A percentile compares a stretch with the other conserved stretches of the same genome.
phyloP scores from a whole-genome alignment of 768 basidiomycete genomes.

The Termitomyces sp. region DNA sequence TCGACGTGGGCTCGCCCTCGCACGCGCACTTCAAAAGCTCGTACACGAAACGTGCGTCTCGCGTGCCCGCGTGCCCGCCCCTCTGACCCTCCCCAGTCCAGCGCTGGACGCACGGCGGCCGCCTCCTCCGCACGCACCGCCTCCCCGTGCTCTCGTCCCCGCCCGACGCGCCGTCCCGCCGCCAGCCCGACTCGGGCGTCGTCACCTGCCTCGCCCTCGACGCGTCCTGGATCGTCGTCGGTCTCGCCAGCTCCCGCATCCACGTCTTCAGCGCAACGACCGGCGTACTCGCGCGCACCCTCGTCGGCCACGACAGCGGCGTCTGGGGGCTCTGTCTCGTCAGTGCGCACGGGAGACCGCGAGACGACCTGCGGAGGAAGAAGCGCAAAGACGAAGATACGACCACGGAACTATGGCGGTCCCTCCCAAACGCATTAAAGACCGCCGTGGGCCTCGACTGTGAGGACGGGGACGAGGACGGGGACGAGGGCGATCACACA shows the following conservation, averaged over 20 bases:
- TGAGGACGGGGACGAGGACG: too few species aligned
- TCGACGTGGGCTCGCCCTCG: conserved; percentile 24
- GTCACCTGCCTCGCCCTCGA: conserved; percentile 89
- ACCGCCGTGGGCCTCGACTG: conserved; percentile 44
- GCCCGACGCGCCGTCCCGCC: too few species aligned
- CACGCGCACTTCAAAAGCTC: conserved; percentile 66
- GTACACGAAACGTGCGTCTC: conserved; percentile 61
- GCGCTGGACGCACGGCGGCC: conserved; percentile 77
- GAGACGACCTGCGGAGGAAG: not conserved
- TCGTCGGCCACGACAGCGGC: conserved; percentile 17
- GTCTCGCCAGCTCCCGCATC: conserved; percentile 80
- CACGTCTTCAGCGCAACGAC: conserved; percentile 80
- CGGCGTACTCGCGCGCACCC: conserved; percentile 60
- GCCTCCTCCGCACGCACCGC: conserved; percentile 65
- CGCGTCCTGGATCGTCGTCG: conserved; percentile 79
- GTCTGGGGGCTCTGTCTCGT: conserved; percentile 11
- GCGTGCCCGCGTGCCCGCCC: not conserved
- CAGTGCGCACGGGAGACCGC: not conserved
- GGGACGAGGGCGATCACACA: too few species aligned
- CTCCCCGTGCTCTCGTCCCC: too few species aligned
- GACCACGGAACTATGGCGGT: conserved; percentile 19
- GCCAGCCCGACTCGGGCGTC: conserved; percentile 45
- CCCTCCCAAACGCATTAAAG: conserved; percentile 36
- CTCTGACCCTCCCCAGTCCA: conserved; percentile 40
- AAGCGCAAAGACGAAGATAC: not conserved